These are phyloP conservation scores for Avena sativa DNA, from an alignment of 176 grass and related monocot species.

Conservation along the genomic window DNA sequence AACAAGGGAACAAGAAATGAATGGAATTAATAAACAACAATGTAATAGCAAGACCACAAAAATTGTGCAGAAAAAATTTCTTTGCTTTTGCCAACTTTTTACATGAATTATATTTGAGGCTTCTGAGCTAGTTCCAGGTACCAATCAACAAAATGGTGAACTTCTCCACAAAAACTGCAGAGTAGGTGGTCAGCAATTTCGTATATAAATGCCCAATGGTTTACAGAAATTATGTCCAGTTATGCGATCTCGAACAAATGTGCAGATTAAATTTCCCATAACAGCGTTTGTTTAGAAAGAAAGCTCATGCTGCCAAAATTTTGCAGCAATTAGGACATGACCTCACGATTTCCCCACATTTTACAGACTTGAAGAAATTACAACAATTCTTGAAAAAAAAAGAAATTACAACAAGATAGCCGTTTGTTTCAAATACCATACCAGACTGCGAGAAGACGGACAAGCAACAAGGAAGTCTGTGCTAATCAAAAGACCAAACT, in stretches of 20 bases:
- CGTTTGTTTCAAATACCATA: neutral
- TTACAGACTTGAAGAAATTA: neutral
- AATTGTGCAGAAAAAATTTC: neutral
- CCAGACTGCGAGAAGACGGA: neutral
- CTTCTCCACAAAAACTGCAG: neutral
- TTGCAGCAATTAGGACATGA: neutral
- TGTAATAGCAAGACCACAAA: neutral
- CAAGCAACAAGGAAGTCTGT: neutral
- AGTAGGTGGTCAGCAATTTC: neutral
- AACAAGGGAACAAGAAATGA: neutral
- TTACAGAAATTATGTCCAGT: neutral
- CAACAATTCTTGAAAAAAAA: neutral
- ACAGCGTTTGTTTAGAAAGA: neutral
- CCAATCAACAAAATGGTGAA: neutral
- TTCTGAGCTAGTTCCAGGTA: slow-evolving; percentile 12
- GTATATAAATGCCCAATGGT: neutral
- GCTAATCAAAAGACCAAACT: neutral
- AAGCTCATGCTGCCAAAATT: neutral
- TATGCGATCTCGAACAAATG: neutral
- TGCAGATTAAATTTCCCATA: neutral
- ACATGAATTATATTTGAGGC: neutral
- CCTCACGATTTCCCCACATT: neutral
- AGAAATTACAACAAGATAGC: neutral
- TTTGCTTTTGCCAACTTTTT: neutral
- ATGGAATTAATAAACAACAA: neutral